These are phyloP conservation scores for Leccinum broughii DNA, from an alignment of 768 basidiomycete genomes.

Conservation along the genomic window DNA sequence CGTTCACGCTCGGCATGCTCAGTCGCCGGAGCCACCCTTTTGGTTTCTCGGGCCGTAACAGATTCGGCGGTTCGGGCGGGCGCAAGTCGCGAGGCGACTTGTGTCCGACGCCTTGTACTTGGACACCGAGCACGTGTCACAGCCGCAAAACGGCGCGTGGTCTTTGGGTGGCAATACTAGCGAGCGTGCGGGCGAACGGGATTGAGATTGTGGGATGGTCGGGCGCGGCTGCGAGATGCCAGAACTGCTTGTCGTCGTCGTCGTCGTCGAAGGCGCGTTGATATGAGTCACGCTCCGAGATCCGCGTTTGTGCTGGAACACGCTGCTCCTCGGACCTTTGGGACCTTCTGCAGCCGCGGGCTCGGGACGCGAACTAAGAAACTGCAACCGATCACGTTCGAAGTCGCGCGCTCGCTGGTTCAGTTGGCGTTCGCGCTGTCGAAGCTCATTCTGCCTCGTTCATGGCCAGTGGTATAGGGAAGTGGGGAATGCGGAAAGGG, in stretches of 20 bases:
- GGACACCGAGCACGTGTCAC: conserved; percentile 58
- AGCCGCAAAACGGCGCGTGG: conserved; percentile 68
- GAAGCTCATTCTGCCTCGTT: conserved; percentile 41
- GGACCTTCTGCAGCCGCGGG: conserved; percentile 33
- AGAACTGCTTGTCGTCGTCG: background rate
- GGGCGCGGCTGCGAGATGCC: conserved; percentile 7
- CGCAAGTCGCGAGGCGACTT: conserved; percentile 36
- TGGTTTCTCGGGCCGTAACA: too few species aligned
- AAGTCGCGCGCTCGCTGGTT: conserved; percentile 54
- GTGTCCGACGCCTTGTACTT: conserved; percentile 47
- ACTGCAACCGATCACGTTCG: conserved; percentile 52
- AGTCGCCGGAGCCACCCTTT: too few species aligned
- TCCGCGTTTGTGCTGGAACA: conserved; percentile 31
- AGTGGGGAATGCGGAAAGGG: conserved; percentile 73
- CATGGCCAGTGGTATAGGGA: conserved; percentile 55
- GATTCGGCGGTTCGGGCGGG: too few species aligned
- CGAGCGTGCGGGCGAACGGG: conserved; percentile 22
- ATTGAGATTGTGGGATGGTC: background rate
- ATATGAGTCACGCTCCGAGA: conserved; percentile 33
- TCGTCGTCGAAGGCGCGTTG: conserved; percentile 11
- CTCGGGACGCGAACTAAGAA: conserved; percentile 37
- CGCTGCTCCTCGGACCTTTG: conserved; percentile 25
- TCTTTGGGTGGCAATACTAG: conserved; percentile 32
- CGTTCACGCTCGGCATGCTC: too few species aligned
- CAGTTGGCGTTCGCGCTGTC: conserved; percentile 55